Conservation (phyloP, 441 rosid genomes). For the Brassica hybrid region DNA sequence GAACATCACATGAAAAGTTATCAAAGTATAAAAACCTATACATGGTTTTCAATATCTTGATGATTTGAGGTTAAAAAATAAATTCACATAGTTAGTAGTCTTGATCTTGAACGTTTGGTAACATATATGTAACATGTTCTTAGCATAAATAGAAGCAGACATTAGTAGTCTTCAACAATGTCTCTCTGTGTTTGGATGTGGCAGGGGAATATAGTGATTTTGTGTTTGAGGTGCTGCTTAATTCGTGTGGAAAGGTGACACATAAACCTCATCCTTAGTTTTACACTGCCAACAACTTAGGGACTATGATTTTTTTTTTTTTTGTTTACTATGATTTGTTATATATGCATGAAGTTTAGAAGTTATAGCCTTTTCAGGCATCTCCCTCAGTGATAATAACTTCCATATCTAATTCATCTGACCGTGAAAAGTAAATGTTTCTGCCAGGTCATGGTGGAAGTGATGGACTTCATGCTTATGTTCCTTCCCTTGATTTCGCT, state of each 20-base stretch:
- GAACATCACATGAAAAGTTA: neutral
- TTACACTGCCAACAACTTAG: constrained; percentile 22
- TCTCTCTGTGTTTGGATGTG: constrained; percentile 75
- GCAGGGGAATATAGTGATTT: constrained; percentile 58
- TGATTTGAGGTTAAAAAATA: neutral
- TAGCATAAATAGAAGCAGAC: neutral
- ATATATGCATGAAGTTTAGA: neutral
- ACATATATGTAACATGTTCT: neutral
- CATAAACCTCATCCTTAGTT: constrained; percentile 55
- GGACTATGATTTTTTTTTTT: constrained; percentile 5
- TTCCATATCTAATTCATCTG: neutral
- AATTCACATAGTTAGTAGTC: constrained; percentile 9
- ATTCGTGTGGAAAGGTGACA: constrained; percentile 59
- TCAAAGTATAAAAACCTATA: neutral
- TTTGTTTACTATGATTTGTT: constrained; percentile 1
- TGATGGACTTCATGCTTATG: constrained; percentile 88
- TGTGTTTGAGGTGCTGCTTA: constrained; percentile 52
- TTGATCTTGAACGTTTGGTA: constrained; percentile 5
- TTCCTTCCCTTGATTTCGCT: constrained; percentile 78
- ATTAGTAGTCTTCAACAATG: constrained; percentile 48
- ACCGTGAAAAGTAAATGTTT: constrained; percentile 1
- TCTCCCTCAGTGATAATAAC: constrained; percentile 1
- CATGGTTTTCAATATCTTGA: neutral
- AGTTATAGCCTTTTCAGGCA: neutral
- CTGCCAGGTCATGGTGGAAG: constrained; percentile 90